Conservation (phyloP, 805 yeast species). For the Nakazawaea anatomiae region DNA sequence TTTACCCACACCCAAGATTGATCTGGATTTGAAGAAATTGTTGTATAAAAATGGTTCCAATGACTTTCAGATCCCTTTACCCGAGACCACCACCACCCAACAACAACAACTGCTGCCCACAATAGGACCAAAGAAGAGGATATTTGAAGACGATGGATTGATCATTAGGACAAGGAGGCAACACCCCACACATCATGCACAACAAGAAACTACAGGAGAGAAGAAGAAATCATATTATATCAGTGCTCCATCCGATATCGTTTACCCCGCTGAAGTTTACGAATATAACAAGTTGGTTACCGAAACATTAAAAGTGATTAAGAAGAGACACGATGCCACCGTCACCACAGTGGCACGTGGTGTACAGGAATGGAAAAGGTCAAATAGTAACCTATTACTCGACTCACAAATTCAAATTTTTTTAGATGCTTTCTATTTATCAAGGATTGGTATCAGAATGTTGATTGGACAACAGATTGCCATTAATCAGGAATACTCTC, state of each 20-base stretch:
- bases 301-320: constrained; percentile 62
- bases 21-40: constrained; percentile 32
- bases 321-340: constrained; percentile 85
- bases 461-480: constrained; percentile 93
- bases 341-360: constrained; percentile 91
- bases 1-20: constrained; percentile 52
- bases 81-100: constrained; percentile 9
- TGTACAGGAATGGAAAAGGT: constrained; percentile 80
- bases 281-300: constrained; percentile 65
- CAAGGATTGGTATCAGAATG: constrained; percentile 89
- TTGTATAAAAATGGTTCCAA: constrained; percentile 20
- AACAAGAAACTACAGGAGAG: constrained; percentile 9
- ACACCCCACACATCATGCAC: constrained; percentile 12
- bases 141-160: constrained; percentile 45
- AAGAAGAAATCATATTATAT: constrained; percentile 42
- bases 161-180: constrained; percentile 19
- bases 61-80: constrained; percentile 13
- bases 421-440: constrained; percentile 82
- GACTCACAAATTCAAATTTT: constrained; percentile 75
- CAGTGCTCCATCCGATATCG: constrained; percentile 45
- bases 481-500: constrained; percentile 59
- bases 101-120: constrained; percentile 8
- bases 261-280: constrained; percentile 71
- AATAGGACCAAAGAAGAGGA: constrained; percentile 8
- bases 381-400: constrained; percentile 39